A percentile compares a stretch with the other conserved stretches of the same genome.
Evolutionary conservation across 805 yeast species (phyloP).

Genomic region (Candida silvicultrix): DNA sequence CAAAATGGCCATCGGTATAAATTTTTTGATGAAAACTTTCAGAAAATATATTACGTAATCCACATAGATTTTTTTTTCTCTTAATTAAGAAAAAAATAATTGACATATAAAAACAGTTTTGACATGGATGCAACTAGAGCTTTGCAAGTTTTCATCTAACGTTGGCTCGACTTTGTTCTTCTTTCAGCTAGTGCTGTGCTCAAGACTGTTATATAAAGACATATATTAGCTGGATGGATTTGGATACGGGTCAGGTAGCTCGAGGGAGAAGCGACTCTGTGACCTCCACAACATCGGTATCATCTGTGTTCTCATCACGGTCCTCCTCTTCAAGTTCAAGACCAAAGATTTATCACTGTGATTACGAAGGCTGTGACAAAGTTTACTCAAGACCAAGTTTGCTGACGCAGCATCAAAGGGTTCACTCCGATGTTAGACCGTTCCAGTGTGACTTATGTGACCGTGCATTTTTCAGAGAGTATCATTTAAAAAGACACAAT

Average conservation of each 20-base stretch:
- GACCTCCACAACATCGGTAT: neutral
- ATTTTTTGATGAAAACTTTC: neutral
- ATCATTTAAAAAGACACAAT: slow-evolving; percentile 74
- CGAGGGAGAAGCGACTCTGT: slow-evolving; percentile 1
- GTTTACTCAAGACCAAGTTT: slow-evolving; percentile 77
- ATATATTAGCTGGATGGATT: neutral
- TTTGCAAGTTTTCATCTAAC: no score
- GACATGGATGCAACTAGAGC: no score
- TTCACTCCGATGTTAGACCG: slow-evolving; percentile 77
- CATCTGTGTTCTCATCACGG: slow-evolving; percentile 5
- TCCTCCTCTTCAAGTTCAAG: slow-evolving; percentile 30
- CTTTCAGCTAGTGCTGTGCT: neutral
- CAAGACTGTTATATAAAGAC: no score
- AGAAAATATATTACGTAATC: neutral
- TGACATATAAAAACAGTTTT: neutral
- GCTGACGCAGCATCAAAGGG: slow-evolving; percentile 71
- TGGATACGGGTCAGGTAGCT: neutral
- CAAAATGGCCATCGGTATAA: neutral
- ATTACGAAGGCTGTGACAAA: slow-evolving; percentile 61
- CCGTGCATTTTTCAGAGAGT: slow-evolving; percentile 62
- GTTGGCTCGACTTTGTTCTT: no score
- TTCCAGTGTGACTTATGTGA: slow-evolving; percentile 63
- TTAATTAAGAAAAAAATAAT: neutral
- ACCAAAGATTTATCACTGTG: slow-evolving; percentile 60
- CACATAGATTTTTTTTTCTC: neutral